phyloP scores from a whole-genome alignment of 768 basidiomycete species.

The Saitozyma sp. region DNA sequence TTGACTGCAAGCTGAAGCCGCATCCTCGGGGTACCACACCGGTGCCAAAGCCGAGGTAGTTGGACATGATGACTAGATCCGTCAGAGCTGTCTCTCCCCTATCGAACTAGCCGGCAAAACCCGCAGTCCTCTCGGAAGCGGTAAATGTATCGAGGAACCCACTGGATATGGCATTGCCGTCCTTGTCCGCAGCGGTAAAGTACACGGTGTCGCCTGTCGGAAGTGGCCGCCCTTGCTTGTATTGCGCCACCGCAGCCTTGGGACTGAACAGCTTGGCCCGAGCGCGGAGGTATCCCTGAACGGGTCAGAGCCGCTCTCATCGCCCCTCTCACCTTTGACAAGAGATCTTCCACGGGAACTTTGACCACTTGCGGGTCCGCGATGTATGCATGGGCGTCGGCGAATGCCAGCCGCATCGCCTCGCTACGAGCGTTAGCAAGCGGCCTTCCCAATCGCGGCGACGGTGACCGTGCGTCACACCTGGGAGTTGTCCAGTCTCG shows the following conservation, averaged over 20 bases:
- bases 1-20: conserved; percentile 90
- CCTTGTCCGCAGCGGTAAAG: conserved; percentile 65
- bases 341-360: conserved; percentile 71
- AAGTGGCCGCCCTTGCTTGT: conserved; percentile 77
- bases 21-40: conserved; percentile 81
- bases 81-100: background rate
- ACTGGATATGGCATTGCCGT: conserved; percentile 48
- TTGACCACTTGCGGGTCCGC: conserved; percentile 74
- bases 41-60: conserved; percentile 86
- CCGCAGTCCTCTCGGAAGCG: too few species aligned
- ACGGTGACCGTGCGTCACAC: too few species aligned
- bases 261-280: conserved; percentile 77
- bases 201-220: conserved; percentile 89
- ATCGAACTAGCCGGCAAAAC: too few species aligned
- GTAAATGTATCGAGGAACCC: background rate
- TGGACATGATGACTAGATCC: conserved; percentile 62
- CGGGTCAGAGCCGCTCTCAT: conserved; percentile 1
- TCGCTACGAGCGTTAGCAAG: conserved; percentile 1
- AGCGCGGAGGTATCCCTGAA: conserved; percentile 72
- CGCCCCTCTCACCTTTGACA: conserved; percentile 66
- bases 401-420: conserved; percentile 58
- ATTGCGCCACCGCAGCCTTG: conserved; percentile 62
- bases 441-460: too few species aligned
- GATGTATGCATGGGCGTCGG: conserved; percentile 68
- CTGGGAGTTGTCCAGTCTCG: too few species aligned